Evolutionary conservation across 495 filamentous ascomycete genomes (phyloP).

Genomic region (Penicillium lividum): DNA sequence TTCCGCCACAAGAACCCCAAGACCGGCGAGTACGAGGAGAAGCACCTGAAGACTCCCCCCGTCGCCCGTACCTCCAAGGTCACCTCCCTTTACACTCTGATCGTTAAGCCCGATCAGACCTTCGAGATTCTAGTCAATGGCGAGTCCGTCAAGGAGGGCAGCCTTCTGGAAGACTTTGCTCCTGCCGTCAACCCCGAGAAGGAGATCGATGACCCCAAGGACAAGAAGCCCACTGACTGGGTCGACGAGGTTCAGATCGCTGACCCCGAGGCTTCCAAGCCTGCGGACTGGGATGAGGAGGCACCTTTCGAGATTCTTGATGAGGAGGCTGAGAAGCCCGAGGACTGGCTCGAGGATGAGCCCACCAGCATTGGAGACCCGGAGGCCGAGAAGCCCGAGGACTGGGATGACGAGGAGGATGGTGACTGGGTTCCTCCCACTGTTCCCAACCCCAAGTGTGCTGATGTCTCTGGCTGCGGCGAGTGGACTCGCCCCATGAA

Average conservation of each 20-base stretch:
- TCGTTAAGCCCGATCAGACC: conserved; percentile 93
- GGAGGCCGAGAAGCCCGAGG: conserved; percentile 97
- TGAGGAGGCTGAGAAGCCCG: conserved; percentile 87
- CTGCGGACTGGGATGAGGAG: conserved; percentile 98
- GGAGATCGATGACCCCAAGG: conserved; percentile 96
- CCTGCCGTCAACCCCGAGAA: conserved; percentile 91
- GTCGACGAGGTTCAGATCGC: conserved; percentile 88
- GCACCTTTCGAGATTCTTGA: conserved; percentile 95
- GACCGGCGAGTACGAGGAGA: conserved; percentile 99
- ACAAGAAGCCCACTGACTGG: conserved; percentile 94
- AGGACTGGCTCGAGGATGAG: conserved; percentile 96
- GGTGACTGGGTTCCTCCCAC: conserved; percentile 97
- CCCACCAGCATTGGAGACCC: conserved; percentile 85
- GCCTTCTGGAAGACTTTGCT: conserved; percentile 90
- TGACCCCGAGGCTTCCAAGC: conserved; percentile 93
- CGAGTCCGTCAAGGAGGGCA: conserved; percentile 79
- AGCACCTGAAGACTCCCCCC: conserved; percentile 87
- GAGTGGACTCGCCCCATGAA: conserved; percentile 90
- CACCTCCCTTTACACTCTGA: conserved; percentile 91
- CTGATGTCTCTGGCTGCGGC: conserved; percentile 90
- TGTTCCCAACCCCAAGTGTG: conserved; percentile 93
- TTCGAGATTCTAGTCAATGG: conserved; percentile 90
- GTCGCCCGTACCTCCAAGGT: conserved; percentile 85
- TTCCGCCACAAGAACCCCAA: conserved; percentile 99
- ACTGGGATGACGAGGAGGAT: conserved; percentile 99